These are phyloP conservation scores for Beauveria rudraprayagi DNA, from an alignment of 2,329 filamentous ascomycete genomes.

Conservation along the genomic window DNA sequence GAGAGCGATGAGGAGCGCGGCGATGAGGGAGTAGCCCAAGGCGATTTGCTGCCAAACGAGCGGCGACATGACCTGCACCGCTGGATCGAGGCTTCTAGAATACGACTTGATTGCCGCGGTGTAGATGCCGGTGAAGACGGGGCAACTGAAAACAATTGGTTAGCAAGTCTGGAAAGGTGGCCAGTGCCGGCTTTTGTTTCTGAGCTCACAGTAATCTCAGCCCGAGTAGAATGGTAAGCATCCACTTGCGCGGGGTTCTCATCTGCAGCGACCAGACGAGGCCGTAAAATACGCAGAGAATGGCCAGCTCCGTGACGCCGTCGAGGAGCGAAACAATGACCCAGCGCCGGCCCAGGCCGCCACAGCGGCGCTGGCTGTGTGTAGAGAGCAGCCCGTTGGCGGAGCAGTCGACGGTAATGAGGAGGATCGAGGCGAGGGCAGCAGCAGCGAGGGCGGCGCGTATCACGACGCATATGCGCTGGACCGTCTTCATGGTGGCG, in stretches of 20 bases:
- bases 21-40: slow-evolving; percentile 16
- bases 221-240: slow-evolving; percentile 2
- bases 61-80: slow-evolving; percentile 12
- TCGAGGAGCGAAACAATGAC: slow-evolving; percentile 2
- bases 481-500: slow-evolving; percentile 10
- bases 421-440: slow-evolving; percentile 10
- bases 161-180: neutral
- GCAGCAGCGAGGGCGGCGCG: slow-evolving; percentile 6
- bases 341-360: slow-evolving; percentile 1
- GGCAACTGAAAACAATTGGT: neutral
- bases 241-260: neutral
- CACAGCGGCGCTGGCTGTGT: neutral
- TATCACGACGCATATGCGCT: slow-evolving; percentile 8
- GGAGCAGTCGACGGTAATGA: slow-evolving; percentile 7
- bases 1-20: slow-evolving; percentile 17
- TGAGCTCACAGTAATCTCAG: slow-evolving; percentile 4
- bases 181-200: neutral
- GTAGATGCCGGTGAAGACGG: slow-evolving; percentile 12
- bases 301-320: neutral
- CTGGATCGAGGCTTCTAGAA: slow-evolving; percentile 9
- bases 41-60: slow-evolving; percentile 16
- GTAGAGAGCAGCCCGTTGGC: neutral
- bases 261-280: slow-evolving; percentile 10
- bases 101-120: slow-evolving; percentile 11
- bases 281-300: slow-evolving; percentile 7